These are phyloP conservation scores for Monilinia polystroma DNA, from an alignment of 2,329 filamentous ascomycete species.

Conservation along the genomic window DNA sequence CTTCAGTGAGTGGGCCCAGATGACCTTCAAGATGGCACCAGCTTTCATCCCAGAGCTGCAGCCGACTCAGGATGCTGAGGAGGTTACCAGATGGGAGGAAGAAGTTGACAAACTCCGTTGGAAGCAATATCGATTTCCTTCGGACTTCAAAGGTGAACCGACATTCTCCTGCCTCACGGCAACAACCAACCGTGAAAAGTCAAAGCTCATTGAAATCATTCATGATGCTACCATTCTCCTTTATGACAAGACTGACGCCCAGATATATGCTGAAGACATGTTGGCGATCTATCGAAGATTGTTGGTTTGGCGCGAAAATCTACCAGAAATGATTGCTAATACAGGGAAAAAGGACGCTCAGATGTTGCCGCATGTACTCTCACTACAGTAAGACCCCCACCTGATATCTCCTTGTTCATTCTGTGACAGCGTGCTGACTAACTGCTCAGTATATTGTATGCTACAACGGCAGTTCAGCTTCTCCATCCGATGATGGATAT, in stretches of 20 bases:
- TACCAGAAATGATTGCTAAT: constrained; percentile 34
- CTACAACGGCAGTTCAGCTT: constrained; percentile 36
- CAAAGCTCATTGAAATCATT: constrained; percentile 37
- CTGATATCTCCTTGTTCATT: background rate
- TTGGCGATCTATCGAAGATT: constrained; percentile 37
- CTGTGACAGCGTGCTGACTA: constrained; percentile 18
- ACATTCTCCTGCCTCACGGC: constrained; percentile 33
- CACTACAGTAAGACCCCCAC: constrained; percentile 38
- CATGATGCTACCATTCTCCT: constrained; percentile 34
- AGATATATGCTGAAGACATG: constrained; percentile 31
- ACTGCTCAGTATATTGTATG: constrained; percentile 39
- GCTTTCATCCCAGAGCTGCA: constrained; percentile 17
- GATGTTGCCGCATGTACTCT: constrained; percentile 39
- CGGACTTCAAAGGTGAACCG: constrained; percentile 26
- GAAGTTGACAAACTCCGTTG: constrained; percentile 32
- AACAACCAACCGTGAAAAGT: constrained; percentile 39
- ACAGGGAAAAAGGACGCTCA: constrained; percentile 30
- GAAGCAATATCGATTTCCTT: constrained; percentile 34
- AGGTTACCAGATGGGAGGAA: constrained; percentile 20
- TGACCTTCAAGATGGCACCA: constrained; percentile 37
- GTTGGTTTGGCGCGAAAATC: constrained; percentile 34
- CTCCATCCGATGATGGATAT: constrained; percentile 39
- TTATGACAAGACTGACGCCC: constrained; percentile 29
- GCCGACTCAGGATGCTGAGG: constrained; percentile 18
- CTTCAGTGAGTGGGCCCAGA: constrained; percentile 40